These are phyloP conservation scores for Clonostachys rosea DNA, from an alignment of 2,329 filamentous ascomycete genomes.

Conservation along the genomic window DNA sequence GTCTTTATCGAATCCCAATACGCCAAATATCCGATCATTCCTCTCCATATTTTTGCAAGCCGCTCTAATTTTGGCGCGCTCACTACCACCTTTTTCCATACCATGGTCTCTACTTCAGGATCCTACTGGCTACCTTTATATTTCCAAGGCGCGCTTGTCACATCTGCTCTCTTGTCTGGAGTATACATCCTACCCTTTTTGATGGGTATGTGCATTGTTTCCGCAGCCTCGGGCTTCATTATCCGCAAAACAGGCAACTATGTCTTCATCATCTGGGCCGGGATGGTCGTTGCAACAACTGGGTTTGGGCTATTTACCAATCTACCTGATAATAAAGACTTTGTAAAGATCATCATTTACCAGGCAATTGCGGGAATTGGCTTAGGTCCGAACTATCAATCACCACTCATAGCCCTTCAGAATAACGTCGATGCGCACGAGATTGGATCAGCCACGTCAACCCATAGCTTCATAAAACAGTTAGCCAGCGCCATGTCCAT, in stretches of 20 bases:
- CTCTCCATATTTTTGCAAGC: constrained; percentile 53
- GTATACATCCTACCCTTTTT: constrained; percentile 60
- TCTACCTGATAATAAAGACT: constrained; percentile 44
- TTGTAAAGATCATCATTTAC: constrained; percentile 43
- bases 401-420: constrained; percentile 60
- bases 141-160: constrained; percentile 63
- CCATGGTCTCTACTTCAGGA: constrained; percentile 56
- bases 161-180: constrained; percentile 55
- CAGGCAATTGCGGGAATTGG: constrained; percentile 58
- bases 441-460: constrained; percentile 58
- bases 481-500: constrained; percentile 52
- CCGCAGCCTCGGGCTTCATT: constrained; percentile 32
- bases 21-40: constrained; percentile 65
- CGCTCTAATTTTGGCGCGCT: constrained; percentile 53
- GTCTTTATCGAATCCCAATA: constrained; percentile 58
- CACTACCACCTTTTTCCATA: constrained; percentile 35
- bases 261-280: constrained; percentile 47
- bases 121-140: constrained; percentile 72
- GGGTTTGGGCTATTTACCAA: constrained; percentile 54
- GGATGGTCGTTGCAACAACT: constrained; percentile 49
- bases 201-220: constrained; percentile 36
- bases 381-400: constrained; percentile 58
- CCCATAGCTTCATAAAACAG: constrained; percentile 55
- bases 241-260: constrained; percentile 55
- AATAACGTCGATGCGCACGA: constrained; percentile 54